A percentile compares a stretch with the other conserved stretches of the same genome.
Conservation (phyloP, 2,329 filamentous ascomycete genomes). For the Nothophoma quercina region DNA sequence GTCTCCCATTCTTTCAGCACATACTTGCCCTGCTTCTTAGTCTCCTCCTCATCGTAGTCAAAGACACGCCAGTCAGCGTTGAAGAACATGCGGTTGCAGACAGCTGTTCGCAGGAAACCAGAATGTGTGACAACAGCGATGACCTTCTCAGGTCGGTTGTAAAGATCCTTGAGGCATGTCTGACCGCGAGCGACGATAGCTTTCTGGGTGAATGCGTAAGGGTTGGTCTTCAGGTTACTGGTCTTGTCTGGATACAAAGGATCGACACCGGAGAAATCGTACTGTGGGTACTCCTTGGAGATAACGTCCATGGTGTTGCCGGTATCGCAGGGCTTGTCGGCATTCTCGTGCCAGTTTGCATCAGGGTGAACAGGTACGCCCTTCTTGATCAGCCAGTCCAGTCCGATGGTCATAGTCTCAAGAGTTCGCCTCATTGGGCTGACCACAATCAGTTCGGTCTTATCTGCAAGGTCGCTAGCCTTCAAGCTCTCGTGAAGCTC, state of each 20-base stretch:
- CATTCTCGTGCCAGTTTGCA: constrained; percentile 69
- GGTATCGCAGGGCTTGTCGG: constrained; percentile 66
- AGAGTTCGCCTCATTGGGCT: constrained; percentile 72
- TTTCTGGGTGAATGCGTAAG: constrained; percentile 62
- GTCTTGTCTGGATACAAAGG: constrained; percentile 70
- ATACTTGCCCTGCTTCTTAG: constrained; percentile 56
- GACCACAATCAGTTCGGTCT: constrained; percentile 65
- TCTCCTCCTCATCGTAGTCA: constrained; percentile 60
- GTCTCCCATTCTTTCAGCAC: constrained; percentile 58
- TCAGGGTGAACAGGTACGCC: constrained; percentile 62
- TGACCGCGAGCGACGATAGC: constrained; percentile 65
- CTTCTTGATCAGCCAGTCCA: constrained; percentile 64
- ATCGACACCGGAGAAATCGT: constrained; percentile 66
- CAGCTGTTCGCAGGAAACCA: constrained; percentile 66
- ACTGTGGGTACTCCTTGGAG: constrained; percentile 59
- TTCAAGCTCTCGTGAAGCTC: constrained; percentile 50
- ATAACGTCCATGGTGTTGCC: constrained; percentile 60
- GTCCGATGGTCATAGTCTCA: constrained; percentile 66
- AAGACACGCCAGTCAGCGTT: constrained; percentile 73
- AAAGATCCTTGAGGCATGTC: constrained; percentile 59
- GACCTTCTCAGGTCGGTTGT: constrained; percentile 64
- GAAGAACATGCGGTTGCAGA: constrained; percentile 59
- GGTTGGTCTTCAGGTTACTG: constrained; percentile 45
- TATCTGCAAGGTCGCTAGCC: constrained; percentile 47
- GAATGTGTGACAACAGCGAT: constrained; percentile 72